phyloP scores from a whole-genome alignment of 768 basidiomycete species.

The Hypholoma sublateritium region DNA sequence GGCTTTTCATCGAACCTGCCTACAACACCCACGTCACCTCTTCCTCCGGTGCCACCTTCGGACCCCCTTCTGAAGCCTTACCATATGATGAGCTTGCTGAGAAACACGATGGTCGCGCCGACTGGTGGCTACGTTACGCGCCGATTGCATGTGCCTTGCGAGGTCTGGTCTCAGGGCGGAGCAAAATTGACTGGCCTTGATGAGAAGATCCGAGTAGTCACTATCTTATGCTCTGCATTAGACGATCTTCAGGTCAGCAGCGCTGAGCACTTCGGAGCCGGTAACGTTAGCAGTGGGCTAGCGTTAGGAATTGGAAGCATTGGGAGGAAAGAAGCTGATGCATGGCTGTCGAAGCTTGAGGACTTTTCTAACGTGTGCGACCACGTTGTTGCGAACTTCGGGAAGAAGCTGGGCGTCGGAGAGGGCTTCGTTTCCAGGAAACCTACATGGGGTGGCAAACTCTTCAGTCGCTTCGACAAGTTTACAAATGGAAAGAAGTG shows the following conservation, averaged over 20 bases:
- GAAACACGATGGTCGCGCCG: constrained; percentile 73
- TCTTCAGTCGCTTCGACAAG: constrained; percentile 77
- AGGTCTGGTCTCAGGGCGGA: constrained; percentile 90
- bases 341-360: constrained; percentile 76
- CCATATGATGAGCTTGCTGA: constrained; percentile 83
- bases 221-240: constrained; percentile 73
- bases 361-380: constrained; percentile 81
- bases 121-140: constrained; percentile 90
- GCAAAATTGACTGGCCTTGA: constrained; percentile 79
- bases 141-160: constrained; percentile 82
- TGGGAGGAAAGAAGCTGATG: constrained; percentile 74
- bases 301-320: constrained; percentile 76
- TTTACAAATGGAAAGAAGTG: constrained; percentile 90
- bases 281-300: constrained; percentile 73
- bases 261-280: constrained; percentile 73
- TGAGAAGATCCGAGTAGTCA: constrained; percentile 86
- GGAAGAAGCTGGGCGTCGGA: constrained; percentile 85
- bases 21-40: constrained; percentile 74
- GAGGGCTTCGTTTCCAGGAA: constrained; percentile 87
- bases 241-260: constrained; percentile 76
- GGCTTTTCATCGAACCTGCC: constrained; percentile 54
- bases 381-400: constrained; percentile 76
- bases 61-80: constrained; percentile 84
- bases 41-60: constrained; percentile 69
- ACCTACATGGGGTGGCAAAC: constrained; percentile 73